Evolutionary conservation across 2,329 filamentous ascomycete species (phyloP).

Genomic region (Emericellopsis cladophorae): DNA sequence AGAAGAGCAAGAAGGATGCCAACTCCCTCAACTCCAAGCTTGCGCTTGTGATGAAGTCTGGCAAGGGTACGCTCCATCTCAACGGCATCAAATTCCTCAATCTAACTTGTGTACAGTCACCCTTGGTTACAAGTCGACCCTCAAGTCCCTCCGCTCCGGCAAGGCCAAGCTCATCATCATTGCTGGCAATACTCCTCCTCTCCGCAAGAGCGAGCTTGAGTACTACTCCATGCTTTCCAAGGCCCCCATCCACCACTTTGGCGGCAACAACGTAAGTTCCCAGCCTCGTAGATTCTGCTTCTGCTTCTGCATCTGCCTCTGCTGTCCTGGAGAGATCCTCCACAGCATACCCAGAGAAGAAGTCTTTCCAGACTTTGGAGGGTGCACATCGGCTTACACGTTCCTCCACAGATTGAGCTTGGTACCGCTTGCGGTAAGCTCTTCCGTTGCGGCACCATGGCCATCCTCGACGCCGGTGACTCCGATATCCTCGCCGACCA

Average conservation of each 20-base stretch:
- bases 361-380: constrained; percentile 82
- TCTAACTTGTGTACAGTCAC: constrained; percentile 15
- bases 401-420: constrained; percentile 74
- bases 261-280: constrained; percentile 91
- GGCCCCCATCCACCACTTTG: constrained; percentile 94
- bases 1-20: constrained; percentile 80
- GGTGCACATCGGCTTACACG: constrained; percentile 54
- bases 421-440: constrained; percentile 98
- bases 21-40: constrained; percentile 53
- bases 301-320: constrained; percentile 3
- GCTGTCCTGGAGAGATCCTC: constrained; percentile 11
- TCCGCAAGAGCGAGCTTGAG: constrained; percentile 95
- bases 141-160: constrained; percentile 84
- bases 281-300: constrained; percentile 4
- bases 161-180: constrained; percentile 99
- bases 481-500: constrained; percentile 62
- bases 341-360: constrained; percentile 73
- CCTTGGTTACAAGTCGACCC: constrained; percentile 30
- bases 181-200: constrained; percentile 84
- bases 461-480: constrained; percentile 93
- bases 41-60: constrained; percentile 51
- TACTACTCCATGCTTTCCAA: constrained; percentile 80
- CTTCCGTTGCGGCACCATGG: constrained; percentile 96
- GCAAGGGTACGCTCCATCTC: constrained; percentile 55
- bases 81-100: not conserved